These are phyloP conservation scores for Teratosphaeria destructans DNA, from an alignment of 2,329 filamentous ascomycete species.

Conservation along the genomic window DNA sequence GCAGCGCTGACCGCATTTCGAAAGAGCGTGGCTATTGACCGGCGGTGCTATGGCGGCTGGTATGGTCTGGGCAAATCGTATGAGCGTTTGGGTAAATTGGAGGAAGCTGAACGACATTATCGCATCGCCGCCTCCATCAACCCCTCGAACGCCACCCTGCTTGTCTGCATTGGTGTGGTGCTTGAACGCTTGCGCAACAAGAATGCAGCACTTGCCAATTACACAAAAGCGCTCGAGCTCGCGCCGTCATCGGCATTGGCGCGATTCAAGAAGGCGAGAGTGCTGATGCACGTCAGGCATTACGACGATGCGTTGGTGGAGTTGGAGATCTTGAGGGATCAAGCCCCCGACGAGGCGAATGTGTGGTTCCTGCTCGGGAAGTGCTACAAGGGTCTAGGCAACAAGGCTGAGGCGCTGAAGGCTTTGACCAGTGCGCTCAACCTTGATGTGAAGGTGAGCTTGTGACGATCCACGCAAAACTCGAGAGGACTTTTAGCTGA, in stretches of 20 bases:
- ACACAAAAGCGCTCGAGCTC: constrained; percentile 70
- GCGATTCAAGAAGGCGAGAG: constrained; percentile 85
- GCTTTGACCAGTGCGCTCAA: constrained; percentile 94
- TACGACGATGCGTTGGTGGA: constrained; percentile 67
- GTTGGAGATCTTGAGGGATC: constrained; percentile 75
- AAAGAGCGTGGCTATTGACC: constrained; percentile 73
- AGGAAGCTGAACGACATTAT: constrained; percentile 87
- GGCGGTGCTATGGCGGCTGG: constrained; percentile 95
- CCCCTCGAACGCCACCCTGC: constrained; percentile 81
- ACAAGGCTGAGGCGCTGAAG: constrained; percentile 66
- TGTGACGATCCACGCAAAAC: neutral
- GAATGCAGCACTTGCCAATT: constrained; percentile 67
- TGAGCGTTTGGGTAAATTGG: constrained; percentile 38
- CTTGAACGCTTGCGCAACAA: constrained; percentile 81
- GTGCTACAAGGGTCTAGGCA: constrained; percentile 49
- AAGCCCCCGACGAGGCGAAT: constrained; percentile 88
- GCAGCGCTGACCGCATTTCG: constrained; percentile 85
- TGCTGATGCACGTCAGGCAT: constrained; percentile 63
- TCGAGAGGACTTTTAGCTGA: constrained; percentile 6
- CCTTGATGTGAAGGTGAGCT: constrained; percentile 81
- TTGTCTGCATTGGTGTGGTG: constrained; percentile 80
- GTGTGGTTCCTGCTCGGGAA: constrained; percentile 91
- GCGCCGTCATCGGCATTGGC: constrained; percentile 73
- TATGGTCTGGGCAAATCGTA: constrained; percentile 73
- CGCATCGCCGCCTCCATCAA: constrained; percentile 81